Evolutionary conservation across 2,329 filamentous ascomycete species (phyloP), one percentile per base, ranked within the genome.

Genomic region (Aspergillus sp.): DNA sequence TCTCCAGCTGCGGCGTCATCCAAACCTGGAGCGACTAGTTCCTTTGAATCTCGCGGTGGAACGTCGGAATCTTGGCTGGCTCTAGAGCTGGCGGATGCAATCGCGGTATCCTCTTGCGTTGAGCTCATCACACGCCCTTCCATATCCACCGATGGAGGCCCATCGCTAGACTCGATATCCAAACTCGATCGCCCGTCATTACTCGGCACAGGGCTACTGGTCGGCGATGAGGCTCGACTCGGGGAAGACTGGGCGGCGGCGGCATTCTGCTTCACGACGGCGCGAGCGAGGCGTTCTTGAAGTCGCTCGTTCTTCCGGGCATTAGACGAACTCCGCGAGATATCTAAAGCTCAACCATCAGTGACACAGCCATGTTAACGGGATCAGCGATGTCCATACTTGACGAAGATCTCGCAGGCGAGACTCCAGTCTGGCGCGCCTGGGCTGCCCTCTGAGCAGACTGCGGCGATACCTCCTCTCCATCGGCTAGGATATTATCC

Each of bases 401-500:
- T 40, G 40, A 34, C 24, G 43, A 37, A 26, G 44, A 34, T 32
- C 44, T 53, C 19, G 45, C 25, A 10, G 45, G 27, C 15, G 51
- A 44, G 27, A 44, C 39, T 33, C 17, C 29, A 30, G 15, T 30
- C 17, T 31, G 29, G 3, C 41, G 34, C 38, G 35, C 35, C 58
- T 63, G 61, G 16, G 51, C 58, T 44, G 48, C 45, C 39, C 43
- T 57, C 41, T 42, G 35, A 8, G 43, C 37, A 16, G 45, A 38
- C 22, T 46, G 40, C n/a, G 37, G 40, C 5, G 43, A 34, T 15
- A 45, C 36, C n/a, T 75, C 74, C 26, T 80, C 77, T 34, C 84
- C 78, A 45, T 95, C 88, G 33, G 86, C 78, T 39, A 98, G 72
- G 37, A 98, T 93, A 30, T 76, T 88, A 58, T 98, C 91, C 38